phyloP scores from a whole-genome alignment of 495 filamentous ascomycete species.

The Lophiostoma macrostomum region DNA sequence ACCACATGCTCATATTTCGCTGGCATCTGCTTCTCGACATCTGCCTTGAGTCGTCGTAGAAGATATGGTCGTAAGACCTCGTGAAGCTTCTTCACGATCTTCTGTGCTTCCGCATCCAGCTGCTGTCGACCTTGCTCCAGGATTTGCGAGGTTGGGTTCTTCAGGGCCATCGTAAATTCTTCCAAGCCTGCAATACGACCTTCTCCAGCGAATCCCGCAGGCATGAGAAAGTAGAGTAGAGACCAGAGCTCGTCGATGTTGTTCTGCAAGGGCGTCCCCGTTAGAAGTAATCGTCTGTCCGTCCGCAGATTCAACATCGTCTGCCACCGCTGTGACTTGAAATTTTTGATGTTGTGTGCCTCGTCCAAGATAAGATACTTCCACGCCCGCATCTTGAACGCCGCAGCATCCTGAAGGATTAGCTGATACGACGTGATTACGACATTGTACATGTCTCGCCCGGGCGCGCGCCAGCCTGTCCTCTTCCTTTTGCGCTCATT shows the following conservation, averaged over 20 bases:
- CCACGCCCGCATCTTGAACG: conserved; percentile 92
- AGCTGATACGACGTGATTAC: conserved; percentile 96
- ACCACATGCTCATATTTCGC: conserved; percentile 96
- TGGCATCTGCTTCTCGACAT: conserved; percentile 99
- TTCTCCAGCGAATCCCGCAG: conserved; percentile 73
- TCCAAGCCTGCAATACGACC: conserved; percentile 85
- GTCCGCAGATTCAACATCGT: conserved; percentile 89
- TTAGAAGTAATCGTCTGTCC: conserved; percentile 79
- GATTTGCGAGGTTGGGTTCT: conserved; percentile 89
- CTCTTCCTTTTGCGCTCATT: conserved; percentile 81
- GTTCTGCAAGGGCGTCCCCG: conserved; percentile 95
- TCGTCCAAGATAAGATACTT: conserved; percentile 99
- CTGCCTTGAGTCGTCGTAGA: conserved; percentile 86
- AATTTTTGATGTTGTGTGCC: conserved; percentile 99
- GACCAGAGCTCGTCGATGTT: conserved; percentile 97
- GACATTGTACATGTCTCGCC: conserved; percentile 91
- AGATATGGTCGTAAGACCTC: conserved; percentile 90
- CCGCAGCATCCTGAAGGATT: conserved; percentile 85
- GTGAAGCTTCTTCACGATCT: conserved; percentile 86
- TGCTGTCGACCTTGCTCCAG: conserved; percentile 89
- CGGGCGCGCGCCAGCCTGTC: conserved; percentile 69
- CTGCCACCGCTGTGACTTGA: conserved; percentile 95
- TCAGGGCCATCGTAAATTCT: conserved; percentile 92
- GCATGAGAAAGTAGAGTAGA: conserved; percentile 91
- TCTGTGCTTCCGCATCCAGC: conserved; percentile 87